These are phyloP conservation scores for Saccharata proteae DNA, from an alignment of 2,329 filamentous ascomycete genomes.

Conservation along the genomic window DNA sequence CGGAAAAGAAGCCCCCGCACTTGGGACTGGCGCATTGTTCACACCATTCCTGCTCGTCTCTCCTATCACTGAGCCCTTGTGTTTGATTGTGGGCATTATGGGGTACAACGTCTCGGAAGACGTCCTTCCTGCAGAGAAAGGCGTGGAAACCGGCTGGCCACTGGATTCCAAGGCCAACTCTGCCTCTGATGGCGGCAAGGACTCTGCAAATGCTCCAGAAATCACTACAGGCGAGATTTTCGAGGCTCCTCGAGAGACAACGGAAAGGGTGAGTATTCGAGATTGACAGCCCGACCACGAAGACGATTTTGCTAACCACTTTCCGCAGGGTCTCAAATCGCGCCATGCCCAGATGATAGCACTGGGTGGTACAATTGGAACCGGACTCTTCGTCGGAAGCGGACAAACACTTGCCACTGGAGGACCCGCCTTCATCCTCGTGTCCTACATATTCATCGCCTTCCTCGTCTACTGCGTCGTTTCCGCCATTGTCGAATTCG, in stretches of 20 bases:
- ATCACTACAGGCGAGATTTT: slow-evolving; percentile 2
- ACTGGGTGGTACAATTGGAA: slow-evolving; percentile 13
- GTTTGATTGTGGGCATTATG: not conserved
- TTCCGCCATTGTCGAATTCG: slow-evolving; percentile 40
- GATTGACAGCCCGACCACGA: not conserved
- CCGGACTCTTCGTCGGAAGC: slow-evolving; percentile 28
- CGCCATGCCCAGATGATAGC: slow-evolving; percentile 16
- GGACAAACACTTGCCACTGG: slow-evolving; percentile 25
- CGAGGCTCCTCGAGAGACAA: slow-evolving; percentile 4
- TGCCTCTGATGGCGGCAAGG: not conserved
- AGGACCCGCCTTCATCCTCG: slow-evolving; percentile 33
- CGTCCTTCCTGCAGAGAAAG: not conserved
- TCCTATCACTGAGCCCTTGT: no score
- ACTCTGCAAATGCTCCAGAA: not conserved
- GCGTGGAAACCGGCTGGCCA: no score
- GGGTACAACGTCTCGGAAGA: not conserved
- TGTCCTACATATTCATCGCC: slow-evolving; percentile 33
- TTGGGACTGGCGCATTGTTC: no score
- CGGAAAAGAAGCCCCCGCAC: no score
- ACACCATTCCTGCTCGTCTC: not conserved
- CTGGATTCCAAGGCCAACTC: not conserved
- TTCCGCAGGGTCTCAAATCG: slow-evolving; percentile 10
- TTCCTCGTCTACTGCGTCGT: slow-evolving; percentile 36
- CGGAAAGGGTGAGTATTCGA: slow-evolving; percentile 4
- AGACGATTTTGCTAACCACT: not conserved